Base-by-base conservation (phyloP, 2,329 filamentous ascomycete genomes). In the Aaosphaeria pasadenensis region DNA sequence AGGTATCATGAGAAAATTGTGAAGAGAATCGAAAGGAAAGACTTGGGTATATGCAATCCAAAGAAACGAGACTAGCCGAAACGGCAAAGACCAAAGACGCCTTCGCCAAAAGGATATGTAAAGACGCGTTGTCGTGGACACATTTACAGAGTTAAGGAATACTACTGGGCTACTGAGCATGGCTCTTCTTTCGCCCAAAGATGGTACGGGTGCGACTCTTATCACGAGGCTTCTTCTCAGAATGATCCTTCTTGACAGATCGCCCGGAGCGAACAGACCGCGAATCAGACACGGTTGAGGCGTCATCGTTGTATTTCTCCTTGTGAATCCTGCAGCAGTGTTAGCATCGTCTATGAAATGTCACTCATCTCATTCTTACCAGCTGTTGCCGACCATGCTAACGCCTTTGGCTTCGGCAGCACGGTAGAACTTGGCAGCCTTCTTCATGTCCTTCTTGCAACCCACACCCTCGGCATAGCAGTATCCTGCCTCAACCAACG, bases 311-410 rank as follows among this genome's bases (percentile, higher is more conserved):
- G 69, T 97, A 97, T 67, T 97, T 97, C 48, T 90, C 75, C 71
- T 97, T 97, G 77, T 96, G 91, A 59, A 97, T 97, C 91, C 91
- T 96, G 24, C 55, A 49, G 41, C 52, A 35, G 52, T 47, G 35
- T 53, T 48, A 54, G 40, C 47, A 1, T 32, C 33, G 7, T 36
- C 7, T 36, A n/a, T n/a, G 7, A n/a, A 39, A 30, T 36, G 29
- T 5, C n/a, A 33, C 13, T 7, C 7, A 9, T 9, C 9, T 36
- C 39, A 51, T 48, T 81, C 89, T 67, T 78, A 96, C 92, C 94
- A 99, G 77, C 91, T 96, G 69, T 97, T 97, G 47, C 94, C 94
- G 48, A 96, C 87, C 91, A 97, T 97, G 71, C 85, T 95, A 78
- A 96, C 91, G 5, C 94, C 94, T 72, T 94, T 94, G 28, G 87